Evolutionary conservation across 768 basidiomycete genomes (phyloP), one percentile per base, ranked within the genome.

Genomic region (Tricholoma sp.): DNA sequence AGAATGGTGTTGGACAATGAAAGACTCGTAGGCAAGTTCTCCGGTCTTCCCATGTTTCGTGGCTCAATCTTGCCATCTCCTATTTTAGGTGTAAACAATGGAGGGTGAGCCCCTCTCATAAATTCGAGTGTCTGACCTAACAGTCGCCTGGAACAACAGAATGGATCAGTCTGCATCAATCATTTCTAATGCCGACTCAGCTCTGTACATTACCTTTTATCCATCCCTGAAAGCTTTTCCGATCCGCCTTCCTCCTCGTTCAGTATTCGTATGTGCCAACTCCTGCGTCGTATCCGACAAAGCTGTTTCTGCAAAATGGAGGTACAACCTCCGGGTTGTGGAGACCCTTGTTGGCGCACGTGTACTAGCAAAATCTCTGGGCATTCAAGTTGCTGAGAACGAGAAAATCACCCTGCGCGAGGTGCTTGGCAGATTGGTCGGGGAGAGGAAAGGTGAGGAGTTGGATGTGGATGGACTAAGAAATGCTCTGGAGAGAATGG

Each of bases 111-210:
- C 18, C 10, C 21, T 6, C 55, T n/a, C 55, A 31, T 47, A 5
- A 14, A 18, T 43, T 29, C 19, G 14, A 8, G 24, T 49, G n/a
- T 5, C 24, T 6, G 31, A 27, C 43, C 14, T 57, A 45, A 62
- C 45, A 7, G 61, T 41, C 63, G 61, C 55, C 21, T 56, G 51
- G 5, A 4, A 31, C 54, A 41, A 45, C 50, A 89, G 91, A 22
- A 90, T 95, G 88, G 94, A 96, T 69, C 92, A 94, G 77, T 88
- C 92, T 1, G 91, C 92, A 0, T 93, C 90, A 0, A 86, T 93
- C 35, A 86, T 95, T 61, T 88, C 84, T 14, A 76, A 80, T 22
- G 76, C 88, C 0, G 79, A 81, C 19, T 83, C 87, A 7, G 86
- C 91, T 0, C 79, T 91, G 31, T 89, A 89, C 66, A 86, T 94